phyloP scores from a whole-genome alignment of 345 rosid species.

The Eucalyptus tenuipes region DNA sequence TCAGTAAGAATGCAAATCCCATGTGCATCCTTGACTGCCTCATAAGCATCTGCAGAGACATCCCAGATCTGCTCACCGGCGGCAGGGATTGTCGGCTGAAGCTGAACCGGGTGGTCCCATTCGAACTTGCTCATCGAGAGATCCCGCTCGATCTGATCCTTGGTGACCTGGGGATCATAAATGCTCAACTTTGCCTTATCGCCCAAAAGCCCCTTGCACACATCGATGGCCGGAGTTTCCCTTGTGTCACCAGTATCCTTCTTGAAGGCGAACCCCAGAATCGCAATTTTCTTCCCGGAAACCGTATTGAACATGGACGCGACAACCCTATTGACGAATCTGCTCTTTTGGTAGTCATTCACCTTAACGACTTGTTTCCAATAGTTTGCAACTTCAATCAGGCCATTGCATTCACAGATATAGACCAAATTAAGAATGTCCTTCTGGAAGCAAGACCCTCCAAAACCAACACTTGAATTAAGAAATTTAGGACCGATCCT shows the following conservation, averaged over 20 bases:
- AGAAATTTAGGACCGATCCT: conserved; percentile 75
- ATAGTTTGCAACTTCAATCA: conserved; percentile 60
- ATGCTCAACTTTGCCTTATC: conserved; percentile 65
- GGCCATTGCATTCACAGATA: conserved; percentile 77
- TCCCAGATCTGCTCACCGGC: conserved; percentile 39
- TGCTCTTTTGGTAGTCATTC: conserved; percentile 66
- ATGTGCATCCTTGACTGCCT: conserved; percentile 63
- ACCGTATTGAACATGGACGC: conserved; percentile 84
- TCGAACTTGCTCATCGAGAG: conserved; percentile 60
- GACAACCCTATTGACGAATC: conserved; percentile 64
- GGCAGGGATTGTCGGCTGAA: conserved; percentile 55
- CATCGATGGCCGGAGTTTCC: conserved; percentile 78
- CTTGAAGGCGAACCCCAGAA: conserved; percentile 84
- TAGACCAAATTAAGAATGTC: conserved; percentile 67
- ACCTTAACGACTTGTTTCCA: conserved; percentile 82
- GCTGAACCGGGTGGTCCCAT: conserved; percentile 80
- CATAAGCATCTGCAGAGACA: conserved; percentile 58
- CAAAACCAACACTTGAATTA: conserved; percentile 80
- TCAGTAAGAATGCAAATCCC: conserved; percentile 72
- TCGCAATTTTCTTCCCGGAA: conserved; percentile 58
- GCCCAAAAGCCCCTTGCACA: conserved; percentile 65
- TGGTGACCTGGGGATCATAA: conserved; percentile 68
- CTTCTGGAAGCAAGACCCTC: conserved; percentile 85
- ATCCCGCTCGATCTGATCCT: conserved; percentile 66
- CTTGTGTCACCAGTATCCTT: conserved; percentile 83